Evolutionary conservation across 768 basidiomycete species (phyloP), one percentile per base, ranked within the genome.

Genomic region (Mycena albidolilacea): DNA sequence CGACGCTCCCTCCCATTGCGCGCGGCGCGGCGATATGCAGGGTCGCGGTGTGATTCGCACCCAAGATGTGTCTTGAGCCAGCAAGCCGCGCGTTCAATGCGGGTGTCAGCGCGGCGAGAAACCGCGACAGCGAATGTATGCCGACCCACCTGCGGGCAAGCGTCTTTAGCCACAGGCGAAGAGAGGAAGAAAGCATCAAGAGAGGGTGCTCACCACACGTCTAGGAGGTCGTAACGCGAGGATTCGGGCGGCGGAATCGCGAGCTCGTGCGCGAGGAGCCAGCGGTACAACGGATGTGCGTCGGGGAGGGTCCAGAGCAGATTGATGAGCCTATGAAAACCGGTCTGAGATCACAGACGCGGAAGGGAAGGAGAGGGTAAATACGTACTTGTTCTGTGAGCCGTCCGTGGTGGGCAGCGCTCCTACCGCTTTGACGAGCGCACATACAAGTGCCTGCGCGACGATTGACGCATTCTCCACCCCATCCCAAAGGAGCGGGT

Each of bases 231-330:
- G 48, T 66, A 66, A 11, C 19, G 54, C 35, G 69, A 21, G n/a
- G 55, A 14, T 35, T 38, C 55, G 19, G 62, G 63, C 54, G 48
- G 10, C 8, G 69, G 69, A 35, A 60, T 35, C 4, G 54, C 54
- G 23, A 55, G 11, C 54, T 55, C 54, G 55, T 57, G 55, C 5
- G 55, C 55, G 44, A 64, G 17, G 69, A 70, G 69, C 69, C 69
- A 70, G 46, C 57, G 62, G 17, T 37, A 43, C 14, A 70, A 54
- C 3, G 69, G 69, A 50, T 70, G 69, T 43, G 69, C 63, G 54
- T 70, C 69, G 37, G 35, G 23, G 2, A 57, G 38, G 17, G 39
- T 30, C 62, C 62, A 46, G 44, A 21, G 43, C 3, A 57, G 41
- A 21, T 21, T 57, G 15, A 2, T n/a, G 7, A 67, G 39, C 43